Base-by-base conservation (phyloP, 495 filamentous ascomycete species). In the Podospora australis region DNA sequence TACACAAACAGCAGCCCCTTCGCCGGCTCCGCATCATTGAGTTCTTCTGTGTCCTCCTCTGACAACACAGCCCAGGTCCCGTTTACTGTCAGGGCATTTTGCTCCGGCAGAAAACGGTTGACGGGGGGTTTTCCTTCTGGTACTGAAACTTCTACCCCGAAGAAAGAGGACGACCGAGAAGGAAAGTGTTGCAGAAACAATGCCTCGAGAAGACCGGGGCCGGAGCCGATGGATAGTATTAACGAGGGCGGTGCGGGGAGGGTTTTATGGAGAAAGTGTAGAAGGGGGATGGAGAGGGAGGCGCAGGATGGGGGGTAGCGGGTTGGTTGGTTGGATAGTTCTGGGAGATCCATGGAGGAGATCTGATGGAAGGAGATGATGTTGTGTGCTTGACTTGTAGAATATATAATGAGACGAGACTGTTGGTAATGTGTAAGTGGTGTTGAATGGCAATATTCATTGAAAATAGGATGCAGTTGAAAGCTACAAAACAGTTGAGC, bases 141-240 rank as follows among this genome's bases (percentile, higher is more conserved):
- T 5, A 46, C 21, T 3, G 42, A 26, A 0, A 61, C 56, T 38
- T 62, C 58, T 13, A 62, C 38, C 16, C 58, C 58, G 16, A 44
- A 53, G 13, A 61, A 47, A 5, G 41, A 53, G 0, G 36, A 4
- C 0, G 46, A 36, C 24, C 56, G 56, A 1, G 11, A 2, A 1
- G 52, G 56, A 24, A 51, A 43, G 6, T 40, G 34, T 3, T 51
- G 17, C 4, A 62, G 47, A 6, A 62, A 34, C 1, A 56, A 25
- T n/a, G 58, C 58, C 32, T 62, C 58, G 13, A 62, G 47, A 2
- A 62, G 53, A 22, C 58, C 58, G 11, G 56, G 56, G 2, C 58
- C 58, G 34, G 58, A 59, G 1, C 58, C 58, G 25, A 62, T 19
- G 39, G 53, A 56, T 30, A 62, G 48, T 1, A 53, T 44, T 1